phyloP scores from a whole-genome alignment of 768 basidiomycete genomes.

The Amanita rubescens region DNA sequence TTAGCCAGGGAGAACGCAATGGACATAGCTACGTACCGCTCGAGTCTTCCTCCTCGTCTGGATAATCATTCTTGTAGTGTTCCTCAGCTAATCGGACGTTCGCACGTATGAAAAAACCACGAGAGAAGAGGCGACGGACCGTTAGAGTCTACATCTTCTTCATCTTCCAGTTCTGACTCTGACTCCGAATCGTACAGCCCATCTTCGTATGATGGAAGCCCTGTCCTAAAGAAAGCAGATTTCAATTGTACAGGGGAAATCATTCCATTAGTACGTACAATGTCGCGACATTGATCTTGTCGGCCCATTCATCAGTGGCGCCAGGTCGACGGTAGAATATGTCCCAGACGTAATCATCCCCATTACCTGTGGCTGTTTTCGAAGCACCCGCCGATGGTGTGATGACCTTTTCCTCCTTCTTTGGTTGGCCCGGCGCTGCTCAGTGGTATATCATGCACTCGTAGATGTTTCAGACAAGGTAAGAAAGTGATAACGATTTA shows the following conservation, averaged over 20 bases:
- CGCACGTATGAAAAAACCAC: neutral
- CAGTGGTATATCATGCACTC: conserved; percentile 17
- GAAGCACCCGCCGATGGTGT: conserved; percentile 9
- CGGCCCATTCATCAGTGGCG: conserved; percentile 52
- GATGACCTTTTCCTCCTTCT: conserved; percentile 3
- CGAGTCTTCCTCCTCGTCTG: conserved; percentile 65
- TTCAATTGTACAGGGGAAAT: neutral
- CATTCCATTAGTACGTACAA: conserved; percentile 37
- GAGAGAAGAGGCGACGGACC: conserved; percentile 30
- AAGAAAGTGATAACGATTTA: neutral
- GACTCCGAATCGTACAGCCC: conserved; percentile 55
- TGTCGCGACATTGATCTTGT: conserved; percentile 50
- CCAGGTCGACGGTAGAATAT: conserved; percentile 70
- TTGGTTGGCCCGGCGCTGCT: conserved; percentile 8
- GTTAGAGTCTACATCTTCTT: conserved; percentile 82
- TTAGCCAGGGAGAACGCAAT: conserved; percentile 4
- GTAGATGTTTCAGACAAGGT: conserved; percentile 7
- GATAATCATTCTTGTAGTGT: conserved; percentile 82
- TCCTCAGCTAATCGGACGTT: conserved; percentile 52
- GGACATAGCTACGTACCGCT: conserved; percentile 29
- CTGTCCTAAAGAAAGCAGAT: conserved; percentile 37
- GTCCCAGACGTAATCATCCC: conserved; percentile 75
- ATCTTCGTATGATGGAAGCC: conserved; percentile 49
- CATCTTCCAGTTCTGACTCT: conserved; percentile 62
- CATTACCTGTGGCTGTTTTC: neutral